Conservation (phyloP, 345 rosid species). For the sweet orange (Citrus sinensis) region DVS_A1.0 CM039168.1:29257501-29258000, state of each 20-base stretch:
- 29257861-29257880: not conserved
- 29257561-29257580: conserved; percentile 34
- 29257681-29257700: conserved; percentile 12
- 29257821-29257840: not conserved
- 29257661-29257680: conserved; percentile 7
- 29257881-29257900: conserved; percentile 35
- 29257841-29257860: not conserved
- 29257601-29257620: conserved; percentile 21
- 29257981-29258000: conserved; percentile 66
- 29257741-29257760: conserved; percentile 30
- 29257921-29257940: conserved; percentile 23
- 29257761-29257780: conserved; percentile 30
- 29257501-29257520: conserved; percentile 13
- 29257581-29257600: conserved; percentile 22
- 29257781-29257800: conserved; percentile 4
- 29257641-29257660: conserved; percentile 8
- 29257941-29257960: conserved; percentile 43
- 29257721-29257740: conserved; percentile 30
- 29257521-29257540: not conserved
- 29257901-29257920: conserved; percentile 26
- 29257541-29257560: conserved; percentile 15
- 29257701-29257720: conserved; percentile 22
- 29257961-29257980: conserved; percentile 55
- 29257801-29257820: not conserved
- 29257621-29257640: conserved; percentile 8